These are phyloP conservation scores for Sporothrix mexicana DNA, from an alignment of 2,329 filamentous ascomycete species.

Conservation along the genomic window DNA sequence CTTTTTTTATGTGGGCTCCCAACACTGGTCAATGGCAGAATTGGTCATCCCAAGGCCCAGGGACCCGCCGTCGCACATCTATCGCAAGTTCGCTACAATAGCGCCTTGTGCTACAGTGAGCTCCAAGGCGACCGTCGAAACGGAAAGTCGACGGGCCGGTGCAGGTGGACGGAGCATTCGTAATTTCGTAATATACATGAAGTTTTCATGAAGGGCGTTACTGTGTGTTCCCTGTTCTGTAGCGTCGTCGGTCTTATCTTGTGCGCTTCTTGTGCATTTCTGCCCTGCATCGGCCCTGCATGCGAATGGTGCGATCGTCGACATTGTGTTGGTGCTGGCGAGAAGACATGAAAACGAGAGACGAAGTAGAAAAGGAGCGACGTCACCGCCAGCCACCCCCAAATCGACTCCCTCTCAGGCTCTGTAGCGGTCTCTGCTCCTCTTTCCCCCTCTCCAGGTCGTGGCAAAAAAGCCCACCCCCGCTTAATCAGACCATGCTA, in stretches of 20 bases:
- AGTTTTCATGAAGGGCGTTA: too few relatives aligned
- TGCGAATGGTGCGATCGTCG: conserved; percentile 15
- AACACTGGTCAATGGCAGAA: too few relatives aligned
- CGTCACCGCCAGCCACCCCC: conserved; percentile 10
- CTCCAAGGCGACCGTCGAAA: not conserved
- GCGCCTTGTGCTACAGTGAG: conserved; percentile 14
- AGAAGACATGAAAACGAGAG: not conserved
- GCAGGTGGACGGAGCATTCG: too few relatives aligned
- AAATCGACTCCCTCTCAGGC: not conserved
- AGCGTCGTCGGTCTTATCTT: not conserved
- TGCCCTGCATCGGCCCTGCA: conserved; percentile 18
- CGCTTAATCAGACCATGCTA: conserved; percentile 30
- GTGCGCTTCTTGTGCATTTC: not conserved
- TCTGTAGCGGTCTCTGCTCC: not conserved
- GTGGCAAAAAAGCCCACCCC: not conserved
- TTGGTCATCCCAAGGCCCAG: too few relatives aligned
- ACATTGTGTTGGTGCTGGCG: not conserved
- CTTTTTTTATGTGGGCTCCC: not conserved
- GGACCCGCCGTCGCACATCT: not conserved
- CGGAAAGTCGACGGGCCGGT: too few relatives aligned
- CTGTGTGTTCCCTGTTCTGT: not conserved
- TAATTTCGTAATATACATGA: too few relatives aligned
- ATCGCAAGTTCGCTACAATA: not conserved
- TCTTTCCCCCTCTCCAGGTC: not conserved
- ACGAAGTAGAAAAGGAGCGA: not conserved